Conservation (phyloP, 768 basidiomycete species). For the Amanita jacksonii region DNA sequence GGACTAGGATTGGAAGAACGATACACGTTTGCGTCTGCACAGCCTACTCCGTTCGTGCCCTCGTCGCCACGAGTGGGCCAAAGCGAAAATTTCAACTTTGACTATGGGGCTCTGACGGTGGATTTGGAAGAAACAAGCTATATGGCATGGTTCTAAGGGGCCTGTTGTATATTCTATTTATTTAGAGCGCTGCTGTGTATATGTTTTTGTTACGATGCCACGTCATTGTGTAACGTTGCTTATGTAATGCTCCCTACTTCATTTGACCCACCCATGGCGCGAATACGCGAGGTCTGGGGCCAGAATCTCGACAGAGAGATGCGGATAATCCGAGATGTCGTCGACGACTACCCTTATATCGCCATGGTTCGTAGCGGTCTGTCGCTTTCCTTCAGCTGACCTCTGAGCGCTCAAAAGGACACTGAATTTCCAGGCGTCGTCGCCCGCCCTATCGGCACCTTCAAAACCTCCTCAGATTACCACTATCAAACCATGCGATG, state of each 20-base stretch:
- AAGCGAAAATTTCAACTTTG: slow-evolving; percentile 50
- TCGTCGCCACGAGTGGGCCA: slow-evolving; percentile 41
- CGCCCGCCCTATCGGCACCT: slow-evolving; percentile 90
- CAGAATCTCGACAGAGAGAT: slow-evolving; percentile 92
- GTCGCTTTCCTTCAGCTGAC: slow-evolving; percentile 15
- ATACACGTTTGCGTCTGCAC: slow-evolving; percentile 25
- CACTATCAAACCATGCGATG: slow-evolving; percentile 99
- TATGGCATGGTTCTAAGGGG: slow-evolving; percentile 56
- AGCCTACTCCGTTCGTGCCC: slow-evolving; percentile 35
- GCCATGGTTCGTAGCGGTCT: slow-evolving; percentile 57
- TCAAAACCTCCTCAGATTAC: slow-evolving; percentile 96
- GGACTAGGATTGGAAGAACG: slow-evolving; percentile 33
- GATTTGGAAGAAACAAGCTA: slow-evolving; percentile 52
- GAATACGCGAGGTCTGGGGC: slow-evolving; percentile 94
- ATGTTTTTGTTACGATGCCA: too few relatives aligned
- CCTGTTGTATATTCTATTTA: slow-evolving; percentile 1
- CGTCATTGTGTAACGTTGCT: too few relatives aligned
- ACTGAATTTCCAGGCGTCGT: slow-evolving; percentile 99
- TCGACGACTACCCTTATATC: slow-evolving; percentile 89
- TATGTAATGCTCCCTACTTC: neutral
- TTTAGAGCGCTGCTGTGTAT: too few relatives aligned
- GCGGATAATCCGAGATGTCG: slow-evolving; percentile 73
- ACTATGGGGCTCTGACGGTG: slow-evolving; percentile 47
- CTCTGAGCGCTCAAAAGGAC: slow-evolving; percentile 59
- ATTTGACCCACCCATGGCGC: slow-evolving; percentile 46